Evolutionary conservation across 495 filamentous ascomycete genomes (phyloP).

Genomic region (Parathielavia appendiculata): DNA sequence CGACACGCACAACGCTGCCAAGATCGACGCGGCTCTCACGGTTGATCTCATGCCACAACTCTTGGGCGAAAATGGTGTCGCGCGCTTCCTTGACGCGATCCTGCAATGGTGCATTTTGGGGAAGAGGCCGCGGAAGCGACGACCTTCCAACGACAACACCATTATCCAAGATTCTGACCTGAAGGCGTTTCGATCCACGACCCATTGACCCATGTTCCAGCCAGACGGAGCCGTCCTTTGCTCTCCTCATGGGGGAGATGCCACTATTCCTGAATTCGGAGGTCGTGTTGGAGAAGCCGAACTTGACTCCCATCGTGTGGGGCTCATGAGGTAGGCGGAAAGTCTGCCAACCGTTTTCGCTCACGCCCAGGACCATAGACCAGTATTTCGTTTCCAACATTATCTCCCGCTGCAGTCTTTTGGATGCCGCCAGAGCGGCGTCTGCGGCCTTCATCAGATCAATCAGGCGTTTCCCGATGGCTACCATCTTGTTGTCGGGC

Average conservation of each 20-base stretch:
- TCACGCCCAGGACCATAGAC: conserved; percentile 74
- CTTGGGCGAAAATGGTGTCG: conserved; percentile 84
- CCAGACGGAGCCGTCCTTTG: conserved; percentile 65
- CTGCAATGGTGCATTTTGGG: conserved; percentile 44
- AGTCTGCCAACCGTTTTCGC: conserved; percentile 77
- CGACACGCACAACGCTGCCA: conserved; percentile 58
- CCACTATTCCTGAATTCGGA: conserved; percentile 72
- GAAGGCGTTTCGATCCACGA: conserved; percentile 56
- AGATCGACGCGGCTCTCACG: conserved; percentile 69
- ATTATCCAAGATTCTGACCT: conserved; percentile 51
- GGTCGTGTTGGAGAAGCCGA: conserved; percentile 80
- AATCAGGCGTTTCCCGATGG: conserved; percentile 74
- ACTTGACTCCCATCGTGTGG: conserved; percentile 74
- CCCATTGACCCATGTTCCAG: conserved; percentile 63
- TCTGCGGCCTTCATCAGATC: conserved; percentile 70
- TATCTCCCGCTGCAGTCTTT: conserved; percentile 69
- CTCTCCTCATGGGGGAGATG: conserved; percentile 67
- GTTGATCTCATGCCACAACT: conserved; percentile 87
- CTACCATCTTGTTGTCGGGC: conserved; percentile 53
- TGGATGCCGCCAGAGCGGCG: conserved; percentile 65
- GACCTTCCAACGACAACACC: conserved; percentile 51
- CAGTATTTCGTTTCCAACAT: conserved; percentile 78
- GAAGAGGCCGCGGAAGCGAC: conserved; percentile 35
- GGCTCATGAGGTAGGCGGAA: conserved; percentile 66
- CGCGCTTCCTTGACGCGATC: conserved; percentile 72